These are phyloP conservation scores for Excoecaria cochinchinensis DNA, from an alignment of 345 rosid genomes.

Conservation along the genomic window DNA sequence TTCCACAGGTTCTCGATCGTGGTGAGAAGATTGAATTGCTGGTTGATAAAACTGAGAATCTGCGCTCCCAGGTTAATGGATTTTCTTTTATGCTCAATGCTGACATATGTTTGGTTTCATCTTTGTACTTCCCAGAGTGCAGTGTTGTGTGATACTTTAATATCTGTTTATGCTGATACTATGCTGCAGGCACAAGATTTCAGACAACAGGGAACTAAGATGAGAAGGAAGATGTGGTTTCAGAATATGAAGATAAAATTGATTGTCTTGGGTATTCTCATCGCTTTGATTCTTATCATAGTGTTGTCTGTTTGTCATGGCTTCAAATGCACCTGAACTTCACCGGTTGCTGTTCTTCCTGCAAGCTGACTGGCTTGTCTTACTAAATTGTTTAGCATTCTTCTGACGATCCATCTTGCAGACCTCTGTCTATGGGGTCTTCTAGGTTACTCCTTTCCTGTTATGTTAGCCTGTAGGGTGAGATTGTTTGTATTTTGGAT, in stretches of 20 bases:
- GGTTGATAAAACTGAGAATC: conserved; percentile 98
- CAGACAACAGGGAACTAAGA: conserved; percentile 85
- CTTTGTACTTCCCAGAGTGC: not conserved
- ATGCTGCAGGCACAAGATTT: conserved; percentile 84
- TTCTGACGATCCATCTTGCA: conserved; percentile 12
- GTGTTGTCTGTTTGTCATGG: conserved; percentile 75
- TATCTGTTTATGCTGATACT: not conserved
- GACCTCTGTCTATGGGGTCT: not conserved
- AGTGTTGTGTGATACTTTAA: not conserved
- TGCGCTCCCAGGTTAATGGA: conserved; percentile 77
- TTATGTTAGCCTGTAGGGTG: conserved; percentile 16
- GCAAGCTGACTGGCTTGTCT: conserved; percentile 23
- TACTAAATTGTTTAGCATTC: conserved; percentile 21
- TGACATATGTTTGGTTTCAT: not conserved
- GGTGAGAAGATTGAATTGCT: conserved; percentile 98
- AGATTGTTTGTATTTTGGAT: conserved; percentile 31
- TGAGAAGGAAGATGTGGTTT: conserved; percentile 83
- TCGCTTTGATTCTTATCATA: conserved; percentile 63
- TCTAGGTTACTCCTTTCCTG: conserved; percentile 15
- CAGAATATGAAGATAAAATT: conserved; percentile 95
- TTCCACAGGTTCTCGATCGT: conserved; percentile 85
- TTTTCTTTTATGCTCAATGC: not conserved
- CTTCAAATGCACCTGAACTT: conserved; percentile 50
- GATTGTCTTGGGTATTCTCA: conserved; percentile 63
- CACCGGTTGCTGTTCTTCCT: conserved; percentile 11